phyloP scores from a whole-genome alignment of 108 stramenopile genomes.

The Cyclotella cryptica region DNA sequence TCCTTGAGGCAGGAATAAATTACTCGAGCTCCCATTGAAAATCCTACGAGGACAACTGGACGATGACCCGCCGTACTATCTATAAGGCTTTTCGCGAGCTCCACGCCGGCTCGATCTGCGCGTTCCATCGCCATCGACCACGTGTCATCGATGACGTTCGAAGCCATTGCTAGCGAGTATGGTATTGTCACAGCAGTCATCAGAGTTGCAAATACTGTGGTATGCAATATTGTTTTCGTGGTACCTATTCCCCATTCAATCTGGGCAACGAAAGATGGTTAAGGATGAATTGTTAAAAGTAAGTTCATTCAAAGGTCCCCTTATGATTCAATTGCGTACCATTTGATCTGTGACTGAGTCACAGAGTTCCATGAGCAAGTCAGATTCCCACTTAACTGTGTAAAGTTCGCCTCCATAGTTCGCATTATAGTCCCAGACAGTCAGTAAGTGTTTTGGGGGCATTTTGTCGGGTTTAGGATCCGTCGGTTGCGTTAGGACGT shows the following conservation, averaged over 20 bases:
- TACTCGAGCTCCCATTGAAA: slow-evolving; percentile 94
- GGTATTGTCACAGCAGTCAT: slow-evolving; percentile 84
- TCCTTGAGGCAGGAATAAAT: slow-evolving; percentile 94
- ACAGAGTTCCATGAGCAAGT: slow-evolving; percentile 75
- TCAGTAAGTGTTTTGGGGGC: slow-evolving; percentile 69
- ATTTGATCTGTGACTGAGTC: slow-evolving; percentile 82
- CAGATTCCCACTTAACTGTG: slow-evolving; percentile 84
- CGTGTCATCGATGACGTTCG: slow-evolving; percentile 89
- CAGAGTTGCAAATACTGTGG: slow-evolving; percentile 79
- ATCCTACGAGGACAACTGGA: slow-evolving; percentile 94
- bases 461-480: slow-evolving; percentile 36
- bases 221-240: slow-evolving; percentile 78
- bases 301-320: too few species aligned
- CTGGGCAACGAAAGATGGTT: too few species aligned
- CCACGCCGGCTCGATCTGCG: slow-evolving; percentile 89
- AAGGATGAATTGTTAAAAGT: too few species aligned
- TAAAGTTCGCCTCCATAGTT: slow-evolving; percentile 85
- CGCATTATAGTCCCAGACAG: slow-evolving; percentile 82
- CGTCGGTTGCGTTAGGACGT: background rate
- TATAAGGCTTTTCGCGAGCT: slow-evolving; percentile 88
- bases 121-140: slow-evolving; percentile 93
- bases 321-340: too few species aligned
- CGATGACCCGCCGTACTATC: slow-evolving; percentile 85
- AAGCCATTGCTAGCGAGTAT: slow-evolving; percentile 73
- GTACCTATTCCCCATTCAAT: slow-evolving; percentile 75